These are phyloP conservation scores for Hygrophorus pudorinus DNA, from an alignment of 768 basidiomycete genomes.

Conservation along the genomic window DNA sequence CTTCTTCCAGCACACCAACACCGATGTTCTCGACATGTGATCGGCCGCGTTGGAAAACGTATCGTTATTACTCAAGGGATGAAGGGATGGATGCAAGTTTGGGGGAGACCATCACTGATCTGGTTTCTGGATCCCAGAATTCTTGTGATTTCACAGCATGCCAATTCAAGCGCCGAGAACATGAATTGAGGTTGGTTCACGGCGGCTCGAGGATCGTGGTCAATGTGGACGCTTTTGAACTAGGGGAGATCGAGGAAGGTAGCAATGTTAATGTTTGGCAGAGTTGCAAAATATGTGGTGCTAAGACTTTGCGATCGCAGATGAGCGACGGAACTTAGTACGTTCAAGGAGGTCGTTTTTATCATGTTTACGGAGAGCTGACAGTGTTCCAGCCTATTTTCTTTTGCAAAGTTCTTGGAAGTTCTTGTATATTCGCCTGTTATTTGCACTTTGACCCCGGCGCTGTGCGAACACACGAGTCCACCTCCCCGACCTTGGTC, in stretches of 20 bases:
- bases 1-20: constrained; percentile 9
- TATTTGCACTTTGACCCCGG: constrained; percentile 23
- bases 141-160: constrained; percentile 30
- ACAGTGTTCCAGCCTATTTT: constrained; percentile 30
- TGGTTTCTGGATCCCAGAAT: constrained; percentile 20
- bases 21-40: constrained; percentile 28
- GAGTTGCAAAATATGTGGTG: constrained; percentile 38
- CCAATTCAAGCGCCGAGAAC: constrained; percentile 25
- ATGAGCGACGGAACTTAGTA: constrained; percentile 47
- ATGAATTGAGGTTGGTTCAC: constrained; percentile 37
- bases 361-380: background rate
- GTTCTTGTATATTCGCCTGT: constrained; percentile 36
- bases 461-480: constrained; percentile 40
- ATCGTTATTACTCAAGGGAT: constrained; percentile 33
- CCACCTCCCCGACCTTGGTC: constrained; percentile 14
- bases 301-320: constrained; percentile 19
- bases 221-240: constrained; percentile 10
- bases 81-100: constrained; percentile 25
- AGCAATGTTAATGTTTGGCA: constrained; percentile 34
- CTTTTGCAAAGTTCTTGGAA: constrained; percentile 51
- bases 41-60: constrained; percentile 39
- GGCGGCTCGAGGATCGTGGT: constrained; percentile 22
- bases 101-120: constrained; percentile 31
- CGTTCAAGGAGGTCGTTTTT: constrained; percentile 16
- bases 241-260: constrained; percentile 4